These are phyloP conservation scores for Nitzschia sp. DNA, from an alignment of 108 stramenopile genomes.

Conservation along the genomic window DNA sequence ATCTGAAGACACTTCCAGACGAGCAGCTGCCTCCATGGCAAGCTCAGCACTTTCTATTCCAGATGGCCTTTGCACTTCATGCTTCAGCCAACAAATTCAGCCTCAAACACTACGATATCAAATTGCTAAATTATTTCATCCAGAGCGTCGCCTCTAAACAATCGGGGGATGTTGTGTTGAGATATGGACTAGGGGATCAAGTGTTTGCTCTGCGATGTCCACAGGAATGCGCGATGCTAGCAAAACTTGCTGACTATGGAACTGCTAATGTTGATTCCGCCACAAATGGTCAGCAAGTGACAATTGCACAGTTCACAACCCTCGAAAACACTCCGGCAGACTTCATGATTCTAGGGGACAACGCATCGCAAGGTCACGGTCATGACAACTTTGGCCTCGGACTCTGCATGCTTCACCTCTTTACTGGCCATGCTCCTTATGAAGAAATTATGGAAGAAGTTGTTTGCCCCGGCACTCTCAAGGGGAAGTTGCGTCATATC, in stretches of 20 bases:
- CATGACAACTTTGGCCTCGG: conserved; percentile 93
- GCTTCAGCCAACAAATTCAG: conserved; percentile 77
- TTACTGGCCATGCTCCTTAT: conserved; percentile 94
- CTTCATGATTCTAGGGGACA: conserved; percentile 86
- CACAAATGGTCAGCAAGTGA: conserved; percentile 79
- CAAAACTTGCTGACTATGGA: conserved; percentile 97
- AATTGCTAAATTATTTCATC: conserved; percentile 95
- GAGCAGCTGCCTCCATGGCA: conserved; percentile 41
- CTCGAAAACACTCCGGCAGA: conserved; percentile 97
- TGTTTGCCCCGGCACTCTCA: conserved; percentile 67
- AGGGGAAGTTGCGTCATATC: conserved; percentile 58
- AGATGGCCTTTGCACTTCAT: conserved; percentile 92
- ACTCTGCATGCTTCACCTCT: conserved; percentile 92
- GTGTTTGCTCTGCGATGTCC: conserved; percentile 68
- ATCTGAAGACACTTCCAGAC: conserved; percentile 62
- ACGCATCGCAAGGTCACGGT: conserved; percentile 82
- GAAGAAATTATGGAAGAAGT: conserved; percentile 95
- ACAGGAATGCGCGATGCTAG: conserved; percentile 56
- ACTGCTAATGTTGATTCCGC: conserved; percentile 85
- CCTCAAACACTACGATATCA: conserved; percentile 97
- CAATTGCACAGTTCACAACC: conserved; percentile 92
- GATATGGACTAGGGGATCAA: conserved; percentile 81
- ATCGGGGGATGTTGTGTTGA: conserved; percentile 47
- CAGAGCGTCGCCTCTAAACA: conserved; percentile 36
- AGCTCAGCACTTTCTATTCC: conserved; percentile 78